Percentiles rank a stretch among this genome's conserved stretches.
Evolutionary conservation across 2,329 filamentous ascomycete species (phyloP).

Genomic region (Dactylellina haptotyla): DNA sequence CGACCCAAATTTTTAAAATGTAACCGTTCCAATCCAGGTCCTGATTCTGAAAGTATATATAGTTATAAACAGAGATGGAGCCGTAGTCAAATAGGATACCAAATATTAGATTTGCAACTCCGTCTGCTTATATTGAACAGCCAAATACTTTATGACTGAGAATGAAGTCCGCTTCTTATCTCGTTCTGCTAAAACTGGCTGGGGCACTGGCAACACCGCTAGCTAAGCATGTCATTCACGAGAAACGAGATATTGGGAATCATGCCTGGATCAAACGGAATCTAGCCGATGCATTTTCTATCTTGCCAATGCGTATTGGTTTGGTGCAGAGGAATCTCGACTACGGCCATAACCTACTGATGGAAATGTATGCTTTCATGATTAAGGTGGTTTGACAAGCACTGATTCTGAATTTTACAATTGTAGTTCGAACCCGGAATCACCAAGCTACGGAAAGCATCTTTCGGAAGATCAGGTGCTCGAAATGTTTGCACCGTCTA

Average conservation of each 20-base stretch:
- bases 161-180: not conserved
- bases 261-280: slow-evolving; percentile 61
- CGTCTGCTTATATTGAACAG: no score
- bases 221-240: slow-evolving; percentile 63
- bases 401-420: slow-evolving; percentile 7
- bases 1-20: no score
- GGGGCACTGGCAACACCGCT: slow-evolving; percentile 56
- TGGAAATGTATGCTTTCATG: slow-evolving; percentile 60
- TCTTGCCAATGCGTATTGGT: slow-evolving; percentile 64
- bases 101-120: no score
- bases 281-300: slow-evolving; percentile 59
- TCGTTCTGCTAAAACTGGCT: not conserved
- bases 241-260: slow-evolving; percentile 60
- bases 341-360: slow-evolving; percentile 63
- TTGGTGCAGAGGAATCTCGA: slow-evolving; percentile 64
- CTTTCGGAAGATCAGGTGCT: slow-evolving; percentile 61
- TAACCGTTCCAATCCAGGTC: no score
- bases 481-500: slow-evolving; percentile 62
- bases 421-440: slow-evolving; percentile 60
- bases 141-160: no score
- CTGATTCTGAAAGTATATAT: no score
- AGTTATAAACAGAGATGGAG: no score
- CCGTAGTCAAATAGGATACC: no score
- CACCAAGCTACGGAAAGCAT: slow-evolving; percentile 62
- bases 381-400: not conserved